Conservation (phyloP, 345 rosid species). For the Aethionema arabicum region DNA sequence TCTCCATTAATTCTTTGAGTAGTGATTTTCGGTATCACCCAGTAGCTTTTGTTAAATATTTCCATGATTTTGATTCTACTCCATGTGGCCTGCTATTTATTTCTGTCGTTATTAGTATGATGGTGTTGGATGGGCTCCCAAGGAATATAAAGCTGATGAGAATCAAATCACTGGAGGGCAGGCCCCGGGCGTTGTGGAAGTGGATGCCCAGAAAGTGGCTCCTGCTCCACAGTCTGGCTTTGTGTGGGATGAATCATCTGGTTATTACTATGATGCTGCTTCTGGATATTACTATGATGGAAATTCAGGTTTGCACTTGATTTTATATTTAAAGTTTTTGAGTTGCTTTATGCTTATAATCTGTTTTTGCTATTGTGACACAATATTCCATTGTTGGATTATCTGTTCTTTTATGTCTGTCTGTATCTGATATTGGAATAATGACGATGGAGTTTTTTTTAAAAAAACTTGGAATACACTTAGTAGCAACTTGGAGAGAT, state of each 20-base stretch:
- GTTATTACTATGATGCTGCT: conserved; percentile 97
- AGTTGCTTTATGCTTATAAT: conserved; percentile 10
- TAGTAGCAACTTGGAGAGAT: background rate
- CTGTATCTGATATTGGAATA: background rate
- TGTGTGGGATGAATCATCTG: conserved; percentile 99
- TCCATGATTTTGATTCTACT: conserved; percentile 11
- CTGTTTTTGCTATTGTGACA: background rate
- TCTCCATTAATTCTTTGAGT: background rate
- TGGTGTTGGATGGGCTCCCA: conserved; percentile 96
- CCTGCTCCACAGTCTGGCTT: conserved; percentile 80
- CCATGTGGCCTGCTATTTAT: conserved; percentile 1
- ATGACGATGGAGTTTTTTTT: background rate
- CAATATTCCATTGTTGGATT: background rate
- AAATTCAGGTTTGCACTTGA: conserved; percentile 65
- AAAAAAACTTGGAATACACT: background rate
- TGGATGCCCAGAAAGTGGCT: conserved; percentile 50
- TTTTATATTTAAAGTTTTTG: conserved; percentile 8
- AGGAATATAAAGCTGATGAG: conserved; percentile 87
- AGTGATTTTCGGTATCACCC: background rate
- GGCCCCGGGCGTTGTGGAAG: conserved; percentile 46
- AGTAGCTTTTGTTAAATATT: conserved; percentile 3
- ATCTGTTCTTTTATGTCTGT: background rate
- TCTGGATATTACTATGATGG: conserved; percentile 98
- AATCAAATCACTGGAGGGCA: conserved; percentile 54
- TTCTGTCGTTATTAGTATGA: conserved; percentile 57